These are phyloP conservation scores for Fusarium dlaminii DNA, from an alignment of 2,329 filamentous ascomycete species.

Conservation along the genomic window DNA sequence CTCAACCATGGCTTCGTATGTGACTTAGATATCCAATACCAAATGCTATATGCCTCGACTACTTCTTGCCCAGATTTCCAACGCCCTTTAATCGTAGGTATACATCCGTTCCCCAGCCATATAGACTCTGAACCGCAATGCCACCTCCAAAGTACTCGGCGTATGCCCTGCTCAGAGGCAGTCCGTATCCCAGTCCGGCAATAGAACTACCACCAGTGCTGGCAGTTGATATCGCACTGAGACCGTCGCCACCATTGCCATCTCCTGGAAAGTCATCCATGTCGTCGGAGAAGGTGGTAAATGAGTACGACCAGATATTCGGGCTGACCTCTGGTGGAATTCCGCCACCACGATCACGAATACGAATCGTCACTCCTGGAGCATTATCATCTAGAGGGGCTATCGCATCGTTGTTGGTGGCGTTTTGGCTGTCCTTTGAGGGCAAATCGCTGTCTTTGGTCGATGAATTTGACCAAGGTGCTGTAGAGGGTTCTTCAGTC, in stretches of 20 bases:
- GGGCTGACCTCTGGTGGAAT: constrained; percentile 85
- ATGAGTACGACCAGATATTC: constrained; percentile 96
- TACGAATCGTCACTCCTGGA: constrained; percentile 92
- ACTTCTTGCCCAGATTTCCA: constrained; percentile 58
- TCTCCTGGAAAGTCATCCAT: constrained; percentile 52
- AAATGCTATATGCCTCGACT: background rate
- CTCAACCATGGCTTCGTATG: background rate
- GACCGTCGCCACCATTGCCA: constrained; percentile 59
- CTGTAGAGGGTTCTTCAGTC: constrained; percentile 38
- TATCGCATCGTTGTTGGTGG: constrained; percentile 59
- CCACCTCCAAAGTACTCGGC: constrained; percentile 98
- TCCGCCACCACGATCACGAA: constrained; percentile 93
- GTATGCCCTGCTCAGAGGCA: constrained; percentile 91
- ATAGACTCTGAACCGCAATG: constrained; percentile 92
- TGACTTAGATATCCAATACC: background rate
- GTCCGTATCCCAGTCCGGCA: constrained; percentile 90
- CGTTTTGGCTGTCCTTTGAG: constrained; percentile 48
- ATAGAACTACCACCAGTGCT: constrained; percentile 83
- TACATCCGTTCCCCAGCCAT: constrained; percentile 87
- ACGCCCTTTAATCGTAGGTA: constrained; percentile 73
- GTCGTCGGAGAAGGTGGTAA: constrained; percentile 87
- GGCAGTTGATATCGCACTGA: constrained; percentile 78
- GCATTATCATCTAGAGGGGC: constrained; percentile 70
- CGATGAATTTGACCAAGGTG: constrained; percentile 43
- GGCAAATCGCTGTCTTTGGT: background rate